These are phyloP conservation scores for Fomitopsis palustris DNA, from an alignment of 1,284 basidiomycete species.

Conservation along the genomic window DNA sequence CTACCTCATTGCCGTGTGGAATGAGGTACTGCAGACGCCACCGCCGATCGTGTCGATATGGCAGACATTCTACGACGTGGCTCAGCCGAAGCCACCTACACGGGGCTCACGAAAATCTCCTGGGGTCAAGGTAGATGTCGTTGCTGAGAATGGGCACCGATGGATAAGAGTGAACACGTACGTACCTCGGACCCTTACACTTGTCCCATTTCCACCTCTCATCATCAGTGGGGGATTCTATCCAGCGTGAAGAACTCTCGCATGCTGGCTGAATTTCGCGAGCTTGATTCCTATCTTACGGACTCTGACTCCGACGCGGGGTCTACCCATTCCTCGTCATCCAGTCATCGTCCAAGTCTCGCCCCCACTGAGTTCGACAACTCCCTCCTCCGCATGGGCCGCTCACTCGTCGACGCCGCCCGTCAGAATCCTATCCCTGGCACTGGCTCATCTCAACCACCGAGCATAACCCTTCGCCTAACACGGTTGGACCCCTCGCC, in stretches of 20 bases:
- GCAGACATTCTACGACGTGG: constrained; percentile 39
- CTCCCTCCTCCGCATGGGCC: constrained; percentile 62
- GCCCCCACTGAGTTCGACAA: constrained; percentile 63
- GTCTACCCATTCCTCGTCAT: constrained; percentile 20
- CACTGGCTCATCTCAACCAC: constrained; percentile 15
- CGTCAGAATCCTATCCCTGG: constrained; percentile 42
- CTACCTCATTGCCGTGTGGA: constrained; percentile 75
- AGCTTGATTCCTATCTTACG: constrained; percentile 77
- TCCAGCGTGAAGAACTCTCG: constrained; percentile 70
- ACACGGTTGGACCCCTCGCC: constrained; percentile 62
- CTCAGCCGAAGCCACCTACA: constrained; percentile 12
- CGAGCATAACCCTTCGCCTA: constrained; percentile 58
- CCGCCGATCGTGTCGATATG: constrained; percentile 58
- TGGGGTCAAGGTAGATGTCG: constrained; percentile 74
- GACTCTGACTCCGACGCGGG: constrained; percentile 56
- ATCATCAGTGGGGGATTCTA: background rate
- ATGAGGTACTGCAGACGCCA: constrained; percentile 61
- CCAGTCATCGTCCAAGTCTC: constrained; percentile 29
- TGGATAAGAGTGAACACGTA: constrained; percentile 89
- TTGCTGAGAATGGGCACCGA: constrained; percentile 64
- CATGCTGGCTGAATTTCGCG: constrained; percentile 74
- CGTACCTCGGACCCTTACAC: constrained; percentile 28
- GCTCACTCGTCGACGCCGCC: constrained; percentile 59
- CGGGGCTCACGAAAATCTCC: constrained; percentile 31
- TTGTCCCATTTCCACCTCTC: too few species aligned